phyloP scores from a whole-genome alignment of 2,329 filamentous ascomycete species.

The Colletotrichum endophyticum region DNA sequence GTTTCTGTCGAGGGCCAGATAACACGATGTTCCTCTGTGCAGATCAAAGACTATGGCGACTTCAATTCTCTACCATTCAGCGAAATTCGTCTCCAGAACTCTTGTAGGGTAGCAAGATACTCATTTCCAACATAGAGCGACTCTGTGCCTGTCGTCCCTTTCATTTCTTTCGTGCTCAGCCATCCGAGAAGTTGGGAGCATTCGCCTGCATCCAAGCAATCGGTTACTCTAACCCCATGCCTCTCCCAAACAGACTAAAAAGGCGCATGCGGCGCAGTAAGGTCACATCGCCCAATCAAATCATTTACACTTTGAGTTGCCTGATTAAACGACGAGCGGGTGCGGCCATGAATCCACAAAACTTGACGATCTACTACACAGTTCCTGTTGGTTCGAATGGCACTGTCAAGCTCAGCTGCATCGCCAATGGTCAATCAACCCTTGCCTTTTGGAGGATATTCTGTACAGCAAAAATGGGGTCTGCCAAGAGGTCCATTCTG shows the following conservation, averaged over 20 bases:
- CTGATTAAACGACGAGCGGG: not conserved
- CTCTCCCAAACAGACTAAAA: not conserved
- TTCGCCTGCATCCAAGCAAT: not conserved
- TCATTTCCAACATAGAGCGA: not conserved
- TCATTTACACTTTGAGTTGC: not conserved
- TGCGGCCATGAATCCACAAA: not conserved
- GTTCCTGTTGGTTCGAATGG: not conserved
- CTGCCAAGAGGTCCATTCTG: not conserved
- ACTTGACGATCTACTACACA: not conserved
- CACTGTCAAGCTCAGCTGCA: not conserved
- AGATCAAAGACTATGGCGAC: conserved; percentile 48
- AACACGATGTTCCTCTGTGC: conserved; percentile 53
- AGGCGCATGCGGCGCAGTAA: not conserved
- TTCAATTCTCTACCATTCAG: conserved; percentile 32
- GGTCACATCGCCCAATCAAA: not conserved
- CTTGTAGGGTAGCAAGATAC: not conserved
- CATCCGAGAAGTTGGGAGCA: not conserved
- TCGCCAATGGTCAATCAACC: not conserved
- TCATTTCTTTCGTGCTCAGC: not conserved
- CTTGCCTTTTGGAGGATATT: not conserved
- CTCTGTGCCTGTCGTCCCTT: not conserved
- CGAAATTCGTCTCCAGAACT: not conserved
- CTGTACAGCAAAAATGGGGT: not conserved
- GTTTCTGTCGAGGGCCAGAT: conserved; percentile 46
- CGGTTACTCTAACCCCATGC: not conserved